A percentile compares a stretch with the other conserved stretches of the same genome.
Evolutionary conservation across 768 basidiomycete genomes (phyloP).

Genomic region (Paxillus ammoniavirescens): DNA sequence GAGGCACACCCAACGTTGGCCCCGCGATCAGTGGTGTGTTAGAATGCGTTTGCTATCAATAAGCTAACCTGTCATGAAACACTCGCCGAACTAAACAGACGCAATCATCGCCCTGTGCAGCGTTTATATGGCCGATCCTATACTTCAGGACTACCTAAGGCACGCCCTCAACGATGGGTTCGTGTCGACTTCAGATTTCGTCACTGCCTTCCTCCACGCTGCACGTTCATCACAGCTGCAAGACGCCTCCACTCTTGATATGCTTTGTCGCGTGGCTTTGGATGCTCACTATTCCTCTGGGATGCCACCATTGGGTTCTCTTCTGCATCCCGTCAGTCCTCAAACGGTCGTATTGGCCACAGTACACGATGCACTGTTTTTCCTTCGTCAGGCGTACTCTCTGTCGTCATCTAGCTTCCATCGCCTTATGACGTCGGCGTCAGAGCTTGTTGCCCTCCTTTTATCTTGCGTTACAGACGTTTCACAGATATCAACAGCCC

Average conservation of each 20-base stretch:
- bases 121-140: slow-evolving; percentile 67
- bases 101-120: slow-evolving; percentile 67
- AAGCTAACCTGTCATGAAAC: slow-evolving; percentile 1
- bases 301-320: slow-evolving; percentile 49
- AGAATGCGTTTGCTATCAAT: not conserved
- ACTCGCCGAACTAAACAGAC: slow-evolving; percentile 40
- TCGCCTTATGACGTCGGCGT: slow-evolving; percentile 54
- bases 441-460: slow-evolving; percentile 62
- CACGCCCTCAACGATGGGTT: slow-evolving; percentile 54
- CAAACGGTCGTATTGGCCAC: slow-evolving; percentile 49
- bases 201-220: slow-evolving; percentile 65
- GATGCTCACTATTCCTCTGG: slow-evolving; percentile 63
- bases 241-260: slow-evolving; percentile 63
- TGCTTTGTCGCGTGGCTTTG: slow-evolving; percentile 64
- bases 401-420: slow-evolving; percentile 53
- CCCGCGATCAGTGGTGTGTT: slow-evolving; percentile 57
- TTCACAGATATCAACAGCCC: slow-evolving; percentile 58
- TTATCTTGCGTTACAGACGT: slow-evolving; percentile 60
- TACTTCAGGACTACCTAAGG: slow-evolving; percentile 64
- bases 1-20: slow-evolving; percentile 42
- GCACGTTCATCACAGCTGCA: slow-evolving; percentile 65
- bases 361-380: slow-evolving; percentile 57
- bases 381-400: slow-evolving; percentile 56
- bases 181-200: slow-evolving; percentile 57
- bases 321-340: slow-evolving; percentile 51